Percentiles rank a stretch among this genome's conserved stretches.
Conservation (phyloP, 257 asterid species). For the Orobanche coerulescens region DNA sequence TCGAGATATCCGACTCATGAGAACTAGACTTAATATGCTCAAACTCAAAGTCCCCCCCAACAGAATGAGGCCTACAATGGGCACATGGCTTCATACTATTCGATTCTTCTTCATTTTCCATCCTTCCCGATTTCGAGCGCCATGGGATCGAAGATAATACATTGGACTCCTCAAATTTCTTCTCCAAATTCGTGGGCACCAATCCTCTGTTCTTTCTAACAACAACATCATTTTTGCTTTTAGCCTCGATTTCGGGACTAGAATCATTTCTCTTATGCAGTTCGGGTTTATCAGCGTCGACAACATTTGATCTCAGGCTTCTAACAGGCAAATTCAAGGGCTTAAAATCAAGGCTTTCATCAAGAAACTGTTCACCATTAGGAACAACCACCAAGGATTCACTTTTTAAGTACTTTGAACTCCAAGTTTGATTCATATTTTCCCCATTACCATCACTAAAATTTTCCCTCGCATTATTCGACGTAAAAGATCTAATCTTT, state of each 20-base stretch:
- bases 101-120: conserved; percentile 31
- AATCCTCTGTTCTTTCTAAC: conserved; percentile 41
- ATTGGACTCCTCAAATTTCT: conserved; percentile 46
- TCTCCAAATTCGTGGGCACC: conserved; percentile 50
- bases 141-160: conserved; percentile 32
- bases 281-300: conserved; percentile 25
- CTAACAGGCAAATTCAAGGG: conserved; percentile 78
- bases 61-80: conserved; percentile 50
- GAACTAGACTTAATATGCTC: conserved; percentile 36
- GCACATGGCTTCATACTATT: conserved; percentile 17
- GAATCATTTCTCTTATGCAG: conserved; percentile 7
- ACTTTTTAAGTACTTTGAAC: conserved; percentile 34
- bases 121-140: conserved; percentile 44
- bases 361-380: conserved; percentile 30
- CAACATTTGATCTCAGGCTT: conserved; percentile 44
- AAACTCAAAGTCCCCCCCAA: conserved; percentile 50
- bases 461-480: conserved; percentile 20
- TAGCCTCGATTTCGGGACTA: conserved; percentile 21
- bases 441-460: conserved; percentile 20
- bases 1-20: conserved; percentile 26
- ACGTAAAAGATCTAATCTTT: conserved; percentile 31
- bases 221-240: conserved; percentile 22
- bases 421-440: conserved; percentile 31
- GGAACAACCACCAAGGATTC: conserved; percentile 55
- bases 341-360: conserved; percentile 40